A percentile compares a stretch with the other conserved stretches of the same genome.
phyloP scores from a whole-genome alignment of 2,329 filamentous ascomycete genomes.

The Coleophoma crateriformis region DNA sequence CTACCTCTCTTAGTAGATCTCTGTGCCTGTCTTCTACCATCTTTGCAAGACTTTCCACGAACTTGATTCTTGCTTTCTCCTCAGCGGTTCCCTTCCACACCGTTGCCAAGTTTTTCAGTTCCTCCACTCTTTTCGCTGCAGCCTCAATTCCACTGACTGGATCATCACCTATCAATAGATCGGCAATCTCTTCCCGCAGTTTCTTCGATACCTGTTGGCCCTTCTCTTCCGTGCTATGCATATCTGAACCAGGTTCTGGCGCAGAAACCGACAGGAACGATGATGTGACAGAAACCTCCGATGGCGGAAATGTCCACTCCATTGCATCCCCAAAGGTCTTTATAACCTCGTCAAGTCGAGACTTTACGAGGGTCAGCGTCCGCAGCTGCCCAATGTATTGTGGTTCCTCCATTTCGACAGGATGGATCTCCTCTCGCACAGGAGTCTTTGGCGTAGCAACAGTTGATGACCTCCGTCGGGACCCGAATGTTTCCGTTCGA shows the following conservation, averaged over 20 bases:
- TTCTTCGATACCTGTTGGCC: constrained; percentile 74
- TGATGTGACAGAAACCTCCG: constrained; percentile 75
- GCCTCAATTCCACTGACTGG: constrained; percentile 64
- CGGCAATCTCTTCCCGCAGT: constrained; percentile 65
- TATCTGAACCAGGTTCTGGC: constrained; percentile 63
- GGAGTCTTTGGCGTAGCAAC: constrained; percentile 19
- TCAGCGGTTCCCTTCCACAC: constrained; percentile 97
- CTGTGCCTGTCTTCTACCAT: constrained; percentile 68
- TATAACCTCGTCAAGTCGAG: constrained; percentile 83
- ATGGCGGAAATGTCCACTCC: constrained; percentile 89
- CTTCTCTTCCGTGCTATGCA: constrained; percentile 74
- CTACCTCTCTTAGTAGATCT: constrained; percentile 24
- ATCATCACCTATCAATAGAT: constrained; percentile 56
- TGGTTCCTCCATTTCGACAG: constrained; percentile 40
- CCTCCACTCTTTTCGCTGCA: constrained; percentile 68
- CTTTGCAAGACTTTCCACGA: constrained; percentile 76
- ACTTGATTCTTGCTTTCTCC: constrained; percentile 75
- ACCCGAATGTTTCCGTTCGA: constrained; percentile 16
- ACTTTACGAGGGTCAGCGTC: constrained; percentile 74
- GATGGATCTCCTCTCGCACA: constrained; percentile 14
- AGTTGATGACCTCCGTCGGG: constrained; percentile 20
- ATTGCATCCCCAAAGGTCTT: constrained; percentile 91
- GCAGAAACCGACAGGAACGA: constrained; percentile 88
- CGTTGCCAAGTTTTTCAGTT: constrained; percentile 67
- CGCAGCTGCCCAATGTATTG: constrained; percentile 72